Evolutionary conservation across 495 filamentous ascomycete genomes (phyloP).

Genomic region (Cercophora scortea): DNA sequence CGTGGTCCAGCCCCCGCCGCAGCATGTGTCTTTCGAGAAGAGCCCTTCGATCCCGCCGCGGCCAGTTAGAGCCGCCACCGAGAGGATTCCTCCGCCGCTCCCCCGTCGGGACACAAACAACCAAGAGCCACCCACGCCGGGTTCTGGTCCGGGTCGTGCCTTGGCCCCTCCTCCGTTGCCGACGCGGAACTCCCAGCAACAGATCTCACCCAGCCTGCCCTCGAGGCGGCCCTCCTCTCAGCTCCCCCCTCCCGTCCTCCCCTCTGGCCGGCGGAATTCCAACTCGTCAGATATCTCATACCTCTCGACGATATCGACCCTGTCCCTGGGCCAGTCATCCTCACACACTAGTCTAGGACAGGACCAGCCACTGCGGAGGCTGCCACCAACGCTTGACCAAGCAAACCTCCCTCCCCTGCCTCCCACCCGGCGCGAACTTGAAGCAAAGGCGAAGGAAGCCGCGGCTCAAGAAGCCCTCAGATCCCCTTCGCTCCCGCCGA

Average conservation of each 20-base stretch:
- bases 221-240: slow-evolving; percentile 31
- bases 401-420: slow-evolving; percentile 44
- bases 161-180: slow-evolving; percentile 31
- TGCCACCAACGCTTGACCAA: slow-evolving; percentile 41
- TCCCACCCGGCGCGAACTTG: slow-evolving; percentile 34
- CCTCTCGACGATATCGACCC: slow-evolving; percentile 32
- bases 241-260: slow-evolving; percentile 7
- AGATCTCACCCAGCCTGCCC: slow-evolving; percentile 32
- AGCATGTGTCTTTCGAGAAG: slow-evolving; percentile 13
- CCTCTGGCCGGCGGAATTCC: slow-evolving; percentile 28
- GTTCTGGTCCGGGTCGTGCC: slow-evolving; percentile 10
- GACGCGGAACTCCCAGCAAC: slow-evolving; percentile 21
- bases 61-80: slow-evolving; percentile 17
- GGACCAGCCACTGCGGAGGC: slow-evolving; percentile 24
- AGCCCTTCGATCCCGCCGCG: slow-evolving; percentile 31
- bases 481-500: slow-evolving; percentile 16
- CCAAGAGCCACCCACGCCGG: background rate
- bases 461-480: slow-evolving; percentile 17
- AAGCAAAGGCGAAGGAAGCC: slow-evolving; percentile 35
- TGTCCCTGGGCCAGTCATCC: slow-evolving; percentile 29
- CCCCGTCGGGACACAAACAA: slow-evolving; percentile 28
- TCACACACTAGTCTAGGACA: slow-evolving; percentile 25
- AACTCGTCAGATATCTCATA: slow-evolving; percentile 39
- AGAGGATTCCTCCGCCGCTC: slow-evolving; percentile 24
- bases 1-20: slow-evolving; percentile 2